Base-by-base conservation (phyloP, 2,329 filamentous ascomycete species). In the Volutella citrinella region DNA sequence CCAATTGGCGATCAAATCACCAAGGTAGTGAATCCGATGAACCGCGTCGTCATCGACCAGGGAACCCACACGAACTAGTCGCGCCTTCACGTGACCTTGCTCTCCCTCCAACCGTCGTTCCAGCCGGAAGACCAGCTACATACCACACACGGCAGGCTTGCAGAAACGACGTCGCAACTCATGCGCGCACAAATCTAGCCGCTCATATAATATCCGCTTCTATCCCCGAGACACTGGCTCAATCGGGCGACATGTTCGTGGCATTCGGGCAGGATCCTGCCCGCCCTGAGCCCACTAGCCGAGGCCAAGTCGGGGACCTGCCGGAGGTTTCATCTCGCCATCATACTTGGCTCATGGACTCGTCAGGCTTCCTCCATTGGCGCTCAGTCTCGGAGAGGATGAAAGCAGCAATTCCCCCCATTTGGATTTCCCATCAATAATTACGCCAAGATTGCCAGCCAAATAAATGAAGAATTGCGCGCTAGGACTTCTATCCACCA, bases 21-120 rank as follows among this genome's bases (percentile, higher is more conserved):
- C n/a, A n/a, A n/a, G n/a, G n/a, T n/a, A n/a, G n/a, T n/a, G n/a
- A n/a, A n/a, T n/a, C n/a, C n/a, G n/a, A n/a, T n/a, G n/a, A 9
- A 26, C 15, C 50, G 46, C 41, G 48, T 43, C 17, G n/a, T n/a
- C 15, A 12, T 27, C 14, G 9, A 24, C 6, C 13, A 25, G 23
- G 12, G 15, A 6, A 13, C 15, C 6, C 19, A 18, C 47, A 27
- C 41, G 34, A 47, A n/a, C 23, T 11, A 15, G 6, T 13, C 45
- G n/a, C 51, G 47, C 2, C 10, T 6, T 40, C 51, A 54, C 51
- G 51, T 54, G 51, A 51, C 18, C 2, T 5, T 1, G 0, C n/a
- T n/a, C 6, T 8, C 11, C 19, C 28, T 14, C 27, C 30, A 32
- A 37, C 45, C 43, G 40, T 25, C 18, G 20, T 30, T 28, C 23